Conservation (phyloP, 495 filamentous ascomycete species). For the Apodospora peruviana region DNA sequence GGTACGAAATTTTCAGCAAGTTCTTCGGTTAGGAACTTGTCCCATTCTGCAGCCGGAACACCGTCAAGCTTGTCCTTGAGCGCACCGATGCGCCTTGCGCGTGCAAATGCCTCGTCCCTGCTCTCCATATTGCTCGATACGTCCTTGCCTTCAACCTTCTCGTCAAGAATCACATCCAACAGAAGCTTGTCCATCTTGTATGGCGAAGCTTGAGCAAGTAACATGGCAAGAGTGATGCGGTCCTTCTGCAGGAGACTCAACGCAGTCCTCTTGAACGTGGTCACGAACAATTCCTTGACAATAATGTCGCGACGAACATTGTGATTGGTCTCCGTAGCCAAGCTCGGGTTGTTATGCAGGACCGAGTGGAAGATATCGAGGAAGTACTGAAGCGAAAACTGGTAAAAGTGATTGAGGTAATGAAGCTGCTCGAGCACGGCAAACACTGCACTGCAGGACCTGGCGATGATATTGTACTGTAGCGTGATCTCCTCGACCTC, state of each 20-base stretch:
- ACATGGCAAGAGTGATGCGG: constrained; percentile 88
- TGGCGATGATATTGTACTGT: constrained; percentile 87
- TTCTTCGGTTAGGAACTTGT: constrained; percentile 76
- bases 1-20: constrained; percentile 86
- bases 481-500: constrained; percentile 93
- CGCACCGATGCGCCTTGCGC: constrained; percentile 59
- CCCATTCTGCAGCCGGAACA: constrained; percentile 62
- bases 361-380: constrained; percentile 95
- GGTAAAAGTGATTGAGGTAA: constrained; percentile 98
- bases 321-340: constrained; percentile 68
- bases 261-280: constrained; percentile 87
- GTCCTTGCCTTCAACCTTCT: constrained; percentile 68
- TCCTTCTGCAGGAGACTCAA: constrained; percentile 92
- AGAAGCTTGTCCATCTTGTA: constrained; percentile 88
- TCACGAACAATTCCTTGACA: constrained; percentile 80
- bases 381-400: constrained; percentile 98
- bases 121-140: constrained; percentile 61
- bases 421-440: constrained; percentile 95
- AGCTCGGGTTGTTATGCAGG: constrained; percentile 70
- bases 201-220: constrained; percentile 88
- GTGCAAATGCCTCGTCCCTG: constrained; percentile 63
- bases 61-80: constrained; percentile 69
- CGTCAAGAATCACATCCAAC: constrained; percentile 80
- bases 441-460: constrained; percentile 93
- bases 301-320: constrained; percentile 78